Base-by-base conservation (phyloP, 2,329 filamentous ascomycete genomes). In the Podosphaera xanthii region DNA sequence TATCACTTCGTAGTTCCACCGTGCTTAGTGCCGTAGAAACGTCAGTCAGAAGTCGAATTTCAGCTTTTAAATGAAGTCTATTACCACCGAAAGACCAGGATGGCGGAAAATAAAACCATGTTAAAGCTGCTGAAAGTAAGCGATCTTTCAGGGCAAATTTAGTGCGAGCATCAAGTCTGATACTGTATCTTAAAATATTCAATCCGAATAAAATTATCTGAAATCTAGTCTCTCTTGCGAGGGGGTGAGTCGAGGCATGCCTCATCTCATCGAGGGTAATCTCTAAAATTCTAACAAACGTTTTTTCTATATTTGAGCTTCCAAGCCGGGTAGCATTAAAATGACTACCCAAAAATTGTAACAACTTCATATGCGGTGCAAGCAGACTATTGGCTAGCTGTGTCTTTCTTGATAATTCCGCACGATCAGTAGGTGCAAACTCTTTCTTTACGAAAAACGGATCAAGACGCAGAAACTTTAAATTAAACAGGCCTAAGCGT, bases 41-140 rank as follows among this genome's bases (percentile, higher is more conserved):
- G 68, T 96, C 89, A 5, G 78, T 77, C 46, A 97, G 77, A 22
- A 95, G 74, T 64, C 85, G 84, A 40, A 88, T 81, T 71, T 99
- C 92, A 0, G 94, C 91, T 73, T 94, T 97, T 58, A 97, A 76
- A 69, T 98, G 92, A 14, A 98, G 73, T 56, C 87, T 80, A 68
- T 96, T 98, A 66, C 91, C 92, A 60, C 92, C 92, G 71, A 92
- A 97, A 0, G 92, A 94, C 91, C 92, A 98, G 64, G 82, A 81
- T 12, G 90, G 87, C 4, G 87, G 75, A 64, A 83, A 80, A 46
- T 77, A 80, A 71, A 98, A 99, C 94, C 94, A 98, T 62, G 79
- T 82, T 38, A 99, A 74, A 12, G 82, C 90, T 36, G 88, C 89
- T 4, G 88, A 90, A 44, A 99, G 71, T 58, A 95, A 83, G 64